Evolutionary conservation across 2,329 filamentous ascomycete genomes (phyloP), one percentile per base, ranked within the genome.

Genomic region (Verticillium alfalfae): DNA sequence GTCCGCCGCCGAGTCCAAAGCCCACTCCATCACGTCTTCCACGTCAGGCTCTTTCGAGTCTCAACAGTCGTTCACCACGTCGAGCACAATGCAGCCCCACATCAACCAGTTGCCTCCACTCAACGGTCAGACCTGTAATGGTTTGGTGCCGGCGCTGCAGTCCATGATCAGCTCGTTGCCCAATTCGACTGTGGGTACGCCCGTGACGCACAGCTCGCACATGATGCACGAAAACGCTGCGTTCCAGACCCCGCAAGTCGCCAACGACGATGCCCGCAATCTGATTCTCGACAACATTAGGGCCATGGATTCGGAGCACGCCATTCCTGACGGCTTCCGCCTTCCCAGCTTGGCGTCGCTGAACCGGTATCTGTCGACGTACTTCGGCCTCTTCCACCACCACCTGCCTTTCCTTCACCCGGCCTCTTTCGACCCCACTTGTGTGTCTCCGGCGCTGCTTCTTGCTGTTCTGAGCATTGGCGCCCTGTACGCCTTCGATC

Each of bases 371-470:
- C 81, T 99, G 65, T 91, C 93, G 63, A 97, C 94, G 1, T 99
- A 98, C 81, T 99, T 98, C 76, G 93, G 91, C 73, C 81, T 97
- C 70, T 99, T 98, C 78, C 95, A 99, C 72, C 95, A 97, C 70
- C 95, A 99, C 72, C 78, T 98, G 71, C 95, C 95, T 1, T 98
- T 99, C 79, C 77, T 99, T 72, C 95, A 99, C 72, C 93, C 94
- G 55, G 87, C 91, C 16, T 96, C 95, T 0, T 98, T 98, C 78
- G 86, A 88, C 66, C 91, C 93, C 3, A 89, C 90, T 5, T 83
- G 89, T 67, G 86, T 90, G 5, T 92, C 94, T 56, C 89, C 94
- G 13, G 89, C 95, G 22, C 81, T 99, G 9, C 80, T 99, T 37
- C 84, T 98, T 54, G 92, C 93, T 0, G 92, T 97, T 16, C 81